Conservation (phyloP, 345 rosid species). For the Aquilaria yunnanensis region DNA sequence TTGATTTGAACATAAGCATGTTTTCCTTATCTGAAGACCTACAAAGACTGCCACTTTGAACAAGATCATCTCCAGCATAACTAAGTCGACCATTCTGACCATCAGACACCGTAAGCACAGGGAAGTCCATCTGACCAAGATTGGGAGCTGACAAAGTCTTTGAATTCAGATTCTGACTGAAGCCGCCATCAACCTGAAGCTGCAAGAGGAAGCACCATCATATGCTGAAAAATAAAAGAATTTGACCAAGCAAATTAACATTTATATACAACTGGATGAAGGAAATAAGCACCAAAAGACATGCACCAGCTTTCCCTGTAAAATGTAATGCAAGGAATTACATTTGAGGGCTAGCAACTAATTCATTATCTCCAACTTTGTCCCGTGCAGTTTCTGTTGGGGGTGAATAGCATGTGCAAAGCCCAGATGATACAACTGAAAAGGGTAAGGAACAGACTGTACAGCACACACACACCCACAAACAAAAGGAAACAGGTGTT, state of each 20-base stretch:
- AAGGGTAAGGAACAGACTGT: neutral
- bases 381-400: neutral
- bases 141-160: slow-evolving; percentile 67
- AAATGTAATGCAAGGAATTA: slow-evolving; percentile 21
- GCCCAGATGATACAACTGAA: slow-evolving; percentile 3
- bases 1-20: slow-evolving; percentile 64
- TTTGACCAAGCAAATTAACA: neutral
- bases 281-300: slow-evolving; percentile 13
- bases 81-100: slow-evolving; percentile 51
- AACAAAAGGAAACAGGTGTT: too few species aligned
- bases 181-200: slow-evolving; percentile 90
- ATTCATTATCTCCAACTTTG: neutral
- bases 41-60: slow-evolving; percentile 51
- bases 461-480: neutral
- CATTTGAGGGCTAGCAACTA: slow-evolving; percentile 15
- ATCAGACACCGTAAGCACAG: slow-evolving; percentile 58
- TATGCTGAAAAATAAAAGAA: slow-evolving; percentile 2
- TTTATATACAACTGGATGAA: slow-evolving; percentile 8
- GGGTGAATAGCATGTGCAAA: too few species aligned
- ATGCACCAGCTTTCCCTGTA: slow-evolving; percentile 22
- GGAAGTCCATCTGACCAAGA: slow-evolving; percentile 80
- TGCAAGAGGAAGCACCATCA: slow-evolving; percentile 29
- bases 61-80: slow-evolving; percentile 67
- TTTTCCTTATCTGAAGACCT: slow-evolving; percentile 66
- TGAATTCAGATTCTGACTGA: slow-evolving; percentile 61